Percentiles rank a stretch among this genome's conserved stretches.
Evolutionary conservation across 176 grass and related monocot species (phyloP).

Genomic region (Areca catechu): DNA sequence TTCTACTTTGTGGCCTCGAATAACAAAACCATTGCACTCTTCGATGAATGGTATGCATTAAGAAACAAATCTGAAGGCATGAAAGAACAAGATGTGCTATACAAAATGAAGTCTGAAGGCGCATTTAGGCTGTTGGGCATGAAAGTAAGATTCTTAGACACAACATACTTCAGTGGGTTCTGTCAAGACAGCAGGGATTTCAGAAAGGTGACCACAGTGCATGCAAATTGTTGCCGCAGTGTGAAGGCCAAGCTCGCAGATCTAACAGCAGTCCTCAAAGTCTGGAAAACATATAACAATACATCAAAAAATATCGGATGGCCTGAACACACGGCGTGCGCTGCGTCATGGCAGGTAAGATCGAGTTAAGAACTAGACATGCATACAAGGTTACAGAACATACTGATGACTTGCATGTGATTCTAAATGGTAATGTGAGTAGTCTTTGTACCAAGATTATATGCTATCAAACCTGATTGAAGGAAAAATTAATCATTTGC

Average conservation of each 20-base stretch:
- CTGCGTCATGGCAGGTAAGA: neutral
- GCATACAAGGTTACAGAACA: no score
- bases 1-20: slow-evolving; percentile 7
- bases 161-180: slow-evolving; percentile 1
- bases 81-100: slow-evolving; percentile 3
- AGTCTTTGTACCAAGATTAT: no score
- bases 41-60: slow-evolving; percentile 1
- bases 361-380: no score
- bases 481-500: no score
- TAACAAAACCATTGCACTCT: slow-evolving; percentile 2
- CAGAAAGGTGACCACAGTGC: neutral
- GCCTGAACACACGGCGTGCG: neutral
- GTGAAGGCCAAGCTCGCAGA: neutral
- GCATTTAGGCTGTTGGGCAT: neutral
- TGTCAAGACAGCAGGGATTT: neutral
- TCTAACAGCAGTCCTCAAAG: neutral
- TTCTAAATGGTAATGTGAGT: no score
- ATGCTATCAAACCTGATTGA: no score
- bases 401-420: no score
- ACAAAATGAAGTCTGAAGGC: neutral
- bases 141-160: slow-evolving; percentile 1
- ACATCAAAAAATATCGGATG: neutral
- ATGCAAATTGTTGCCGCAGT: slow-evolving; percentile 3
- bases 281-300: neutral
- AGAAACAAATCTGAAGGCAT: neutral